Evolutionary conservation across 2,329 filamentous ascomycete species (phyloP).

Genomic region (Leptographium galeiforme): DNA sequence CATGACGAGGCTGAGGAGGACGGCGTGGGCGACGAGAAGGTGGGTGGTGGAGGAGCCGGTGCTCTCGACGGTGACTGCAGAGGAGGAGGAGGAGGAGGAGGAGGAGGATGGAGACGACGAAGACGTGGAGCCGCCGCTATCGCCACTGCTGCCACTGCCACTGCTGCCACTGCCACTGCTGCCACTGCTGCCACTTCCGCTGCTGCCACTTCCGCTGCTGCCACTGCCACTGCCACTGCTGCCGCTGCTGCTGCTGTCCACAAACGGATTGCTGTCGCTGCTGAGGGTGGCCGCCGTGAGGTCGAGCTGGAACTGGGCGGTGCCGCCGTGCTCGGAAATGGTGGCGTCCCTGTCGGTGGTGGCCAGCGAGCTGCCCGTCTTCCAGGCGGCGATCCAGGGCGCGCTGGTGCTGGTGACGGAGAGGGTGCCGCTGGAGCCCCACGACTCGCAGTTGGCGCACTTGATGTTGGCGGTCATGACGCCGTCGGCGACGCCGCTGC

Average conservation of each 20-base stretch:
- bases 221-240: conserved; percentile 5
- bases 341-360: conserved; percentile 24
- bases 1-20: conserved; percentile 48
- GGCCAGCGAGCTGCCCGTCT: conserved; percentile 29
- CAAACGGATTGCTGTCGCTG: conserved; percentile 40
- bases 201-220: conserved; percentile 4
- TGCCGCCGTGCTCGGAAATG: conserved; percentile 33
- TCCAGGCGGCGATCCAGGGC: conserved; percentile 43
- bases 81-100: not conserved
- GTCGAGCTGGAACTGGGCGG: conserved; percentile 32
- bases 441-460: conserved; percentile 38
- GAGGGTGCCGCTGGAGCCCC: conserved; percentile 29
- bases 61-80: not conserved
- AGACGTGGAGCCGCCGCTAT: conserved; percentile 1
- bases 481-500: conserved; percentile 39
- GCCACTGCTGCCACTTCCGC: not conserved
- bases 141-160: conserved; percentile 4
- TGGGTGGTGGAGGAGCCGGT: not conserved
- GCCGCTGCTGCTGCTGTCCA: conserved; percentile 9
- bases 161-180: not conserved
- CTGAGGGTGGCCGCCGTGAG: conserved; percentile 31
- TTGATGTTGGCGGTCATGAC: conserved; percentile 47
- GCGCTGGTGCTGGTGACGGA: conserved; percentile 25
- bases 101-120: not conserved
- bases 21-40: conserved; percentile 34